These are phyloP conservation scores for Penicillium sp. DNA, from an alignment of 2,329 filamentous ascomycete genomes.

Conservation along the genomic window DNA sequence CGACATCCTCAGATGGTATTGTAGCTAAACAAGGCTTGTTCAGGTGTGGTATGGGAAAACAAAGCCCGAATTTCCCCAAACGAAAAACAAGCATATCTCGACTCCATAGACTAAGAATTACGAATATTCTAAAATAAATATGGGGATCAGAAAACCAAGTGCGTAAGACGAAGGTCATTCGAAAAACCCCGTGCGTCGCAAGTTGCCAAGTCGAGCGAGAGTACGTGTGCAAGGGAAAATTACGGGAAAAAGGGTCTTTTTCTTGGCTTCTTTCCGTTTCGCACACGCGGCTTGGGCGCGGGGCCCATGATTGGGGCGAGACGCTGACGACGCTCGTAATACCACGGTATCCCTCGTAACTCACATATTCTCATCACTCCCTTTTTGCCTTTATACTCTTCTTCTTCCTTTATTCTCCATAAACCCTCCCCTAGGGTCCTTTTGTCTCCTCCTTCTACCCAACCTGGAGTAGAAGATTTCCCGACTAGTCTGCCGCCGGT, in stretches of 20 bases:
- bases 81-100: too few species aligned
- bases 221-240: conserved; percentile 21
- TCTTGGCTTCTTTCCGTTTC: conserved; percentile 28
- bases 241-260: conserved; percentile 30
- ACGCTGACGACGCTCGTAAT: conserved; percentile 41
- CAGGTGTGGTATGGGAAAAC: not conserved
- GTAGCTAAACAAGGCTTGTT: too few species aligned
- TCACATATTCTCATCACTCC: conserved; percentile 8
- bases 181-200: conserved; percentile 6
- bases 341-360: conserved; percentile 8
- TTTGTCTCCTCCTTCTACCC: conserved; percentile 8
- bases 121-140: not conserved
- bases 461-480: conserved; percentile 27
- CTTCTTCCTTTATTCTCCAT: conserved; percentile 8
- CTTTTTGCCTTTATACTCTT: conserved; percentile 9
- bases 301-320: conserved; percentile 36
- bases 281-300: conserved; percentile 40
- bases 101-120: not conserved
- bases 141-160: not conserved
- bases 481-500: conserved; percentile 25
- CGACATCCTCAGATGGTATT: not conserved
- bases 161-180: conserved; percentile 1
- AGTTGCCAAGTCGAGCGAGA: conserved; percentile 5
- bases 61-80: not conserved
- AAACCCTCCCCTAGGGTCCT: conserved; percentile 4